Conservation (phyloP, 1,139 yeast species). For the Scheffersomyces quercinus region DNA sequence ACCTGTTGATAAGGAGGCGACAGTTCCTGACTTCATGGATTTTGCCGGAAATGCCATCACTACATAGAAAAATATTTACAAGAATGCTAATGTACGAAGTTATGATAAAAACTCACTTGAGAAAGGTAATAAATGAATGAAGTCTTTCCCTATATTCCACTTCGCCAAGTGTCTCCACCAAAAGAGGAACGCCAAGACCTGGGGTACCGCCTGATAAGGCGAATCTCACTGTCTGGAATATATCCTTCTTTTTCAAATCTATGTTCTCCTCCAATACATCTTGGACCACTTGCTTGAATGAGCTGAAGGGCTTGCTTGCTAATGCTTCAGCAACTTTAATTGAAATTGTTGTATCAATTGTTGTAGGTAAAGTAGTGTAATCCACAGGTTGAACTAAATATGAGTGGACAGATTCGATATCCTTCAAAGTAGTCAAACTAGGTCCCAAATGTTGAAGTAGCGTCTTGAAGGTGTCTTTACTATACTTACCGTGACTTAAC, state of each 20-base stretch:
- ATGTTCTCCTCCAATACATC: conserved; percentile 12
- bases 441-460: conserved; percentile 36
- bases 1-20: conserved; percentile 17
- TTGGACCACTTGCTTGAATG: conserved; percentile 13
- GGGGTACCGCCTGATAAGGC: conserved; percentile 75
- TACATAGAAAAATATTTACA: conserved; percentile 1
- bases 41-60: conserved; percentile 8
- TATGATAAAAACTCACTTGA: conserved; percentile 1
- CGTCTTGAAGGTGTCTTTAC: conserved; percentile 20
- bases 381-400: conserved; percentile 52
- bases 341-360: conserved; percentile 1
- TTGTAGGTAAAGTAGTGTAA: conserved; percentile 15
- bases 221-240: conserved; percentile 64
- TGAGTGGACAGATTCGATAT: conserved; percentile 43
- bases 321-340: conserved; percentile 8
- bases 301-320: conserved; percentile 2
- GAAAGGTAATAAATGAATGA: conserved; percentile 1
- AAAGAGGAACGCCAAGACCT: conserved; percentile 66
- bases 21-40: conserved; percentile 32
- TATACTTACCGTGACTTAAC: conserved; percentile 10
- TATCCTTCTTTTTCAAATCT: conserved; percentile 39
- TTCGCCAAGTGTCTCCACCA: conserved; percentile 58
- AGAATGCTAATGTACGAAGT: not conserved
- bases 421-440: conserved; percentile 48
- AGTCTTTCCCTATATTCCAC: conserved; percentile 44